Conservation (phyloP, 768 basidiomycete species). For the Butyriboletus loyo region DNA sequence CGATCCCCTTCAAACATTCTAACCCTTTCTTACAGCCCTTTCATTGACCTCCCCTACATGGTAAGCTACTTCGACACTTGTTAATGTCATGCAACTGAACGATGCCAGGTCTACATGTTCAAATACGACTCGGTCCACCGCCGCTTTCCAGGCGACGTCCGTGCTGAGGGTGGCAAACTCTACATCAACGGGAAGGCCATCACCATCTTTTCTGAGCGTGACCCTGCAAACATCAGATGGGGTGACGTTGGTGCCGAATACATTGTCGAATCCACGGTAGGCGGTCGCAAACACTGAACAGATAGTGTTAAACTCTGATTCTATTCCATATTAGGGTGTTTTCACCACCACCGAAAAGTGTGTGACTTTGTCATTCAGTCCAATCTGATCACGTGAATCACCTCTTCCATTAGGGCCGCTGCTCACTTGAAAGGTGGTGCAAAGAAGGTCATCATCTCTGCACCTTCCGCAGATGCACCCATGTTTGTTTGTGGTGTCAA, state of each 20-base stretch:
- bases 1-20: neutral
- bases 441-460: constrained; percentile 99
- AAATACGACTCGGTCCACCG: constrained; percentile 95
- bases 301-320: constrained; percentile 1
- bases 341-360: constrained; percentile 93
- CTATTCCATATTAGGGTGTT: constrained; percentile 60
- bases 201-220: constrained; percentile 77
- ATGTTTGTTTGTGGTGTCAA: constrained; percentile 97
- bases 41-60: constrained; percentile 98
- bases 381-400: neutral
- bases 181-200: constrained; percentile 77
- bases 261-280: constrained; percentile 92
- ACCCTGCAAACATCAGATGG: constrained; percentile 88
- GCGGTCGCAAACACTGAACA: constrained; percentile 19
- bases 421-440: constrained; percentile 97
- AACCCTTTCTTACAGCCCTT: constrained; percentile 58
- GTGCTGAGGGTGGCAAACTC: constrained; percentile 86
- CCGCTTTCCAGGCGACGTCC: constrained; percentile 82
- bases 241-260: constrained; percentile 78
- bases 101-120: constrained; percentile 90
- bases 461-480: constrained; percentile 94
- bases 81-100: neutral
- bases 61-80: constrained; percentile 37
- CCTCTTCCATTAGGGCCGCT: constrained; percentile 54
- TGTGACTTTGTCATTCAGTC: constrained; percentile 27